Percentiles rank a stretch among this genome's conserved stretches.
Evolutionary conservation across 805 yeast genomes (phyloP).

Genomic region (Metschnikowia colocasiae): DNA sequence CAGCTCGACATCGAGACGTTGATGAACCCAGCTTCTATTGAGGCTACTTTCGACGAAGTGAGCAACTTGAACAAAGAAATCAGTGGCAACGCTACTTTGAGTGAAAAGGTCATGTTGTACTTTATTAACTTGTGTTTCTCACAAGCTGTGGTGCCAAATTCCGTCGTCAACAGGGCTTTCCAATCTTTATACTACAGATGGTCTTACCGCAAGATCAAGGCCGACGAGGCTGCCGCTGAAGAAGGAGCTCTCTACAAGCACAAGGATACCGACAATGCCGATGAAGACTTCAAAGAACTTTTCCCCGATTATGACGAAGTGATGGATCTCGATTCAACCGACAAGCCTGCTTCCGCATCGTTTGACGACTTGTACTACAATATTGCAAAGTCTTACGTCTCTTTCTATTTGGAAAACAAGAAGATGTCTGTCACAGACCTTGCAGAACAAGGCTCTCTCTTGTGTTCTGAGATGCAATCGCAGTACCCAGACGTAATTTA

Average conservation of each 20-base stretch:
- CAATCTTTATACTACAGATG: slow-evolving; percentile 72
- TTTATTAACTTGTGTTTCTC: slow-evolving; percentile 43
- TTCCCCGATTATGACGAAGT: slow-evolving; percentile 87
- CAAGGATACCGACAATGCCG: slow-evolving; percentile 63
- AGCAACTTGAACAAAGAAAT: slow-evolving; percentile 36
- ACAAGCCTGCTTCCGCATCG: slow-evolving; percentile 19
- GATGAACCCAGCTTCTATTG: slow-evolving; percentile 26
- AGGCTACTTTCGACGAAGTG: slow-evolving; percentile 31
- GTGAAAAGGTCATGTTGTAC: slow-evolving; percentile 50
- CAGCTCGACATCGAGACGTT: slow-evolving; percentile 42
- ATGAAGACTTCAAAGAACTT: slow-evolving; percentile 71
- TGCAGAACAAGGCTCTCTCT: slow-evolving; percentile 13
- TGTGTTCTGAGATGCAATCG: slow-evolving; percentile 14
- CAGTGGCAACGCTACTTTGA: slow-evolving; percentile 42
- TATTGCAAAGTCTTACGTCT: slow-evolving; percentile 49
- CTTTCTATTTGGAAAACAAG: slow-evolving; percentile 31
- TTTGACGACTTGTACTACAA: slow-evolving; percentile 46
- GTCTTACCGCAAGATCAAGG: slow-evolving; percentile 67
- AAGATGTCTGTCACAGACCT: slow-evolving; percentile 8
- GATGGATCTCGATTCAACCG: slow-evolving; percentile 26
- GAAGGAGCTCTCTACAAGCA: slow-evolving; percentile 64
- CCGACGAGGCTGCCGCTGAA: slow-evolving; percentile 59
- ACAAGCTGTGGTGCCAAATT: slow-evolving; percentile 20
- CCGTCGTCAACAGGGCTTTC: slow-evolving; percentile 43
- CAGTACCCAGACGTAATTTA: slow-evolving; percentile 10